Evolutionary conservation across 2,329 filamentous ascomycete genomes (phyloP), one percentile per base, ranked within the genome.

Genomic region (Plenodomus tracheiphilus): DNA sequence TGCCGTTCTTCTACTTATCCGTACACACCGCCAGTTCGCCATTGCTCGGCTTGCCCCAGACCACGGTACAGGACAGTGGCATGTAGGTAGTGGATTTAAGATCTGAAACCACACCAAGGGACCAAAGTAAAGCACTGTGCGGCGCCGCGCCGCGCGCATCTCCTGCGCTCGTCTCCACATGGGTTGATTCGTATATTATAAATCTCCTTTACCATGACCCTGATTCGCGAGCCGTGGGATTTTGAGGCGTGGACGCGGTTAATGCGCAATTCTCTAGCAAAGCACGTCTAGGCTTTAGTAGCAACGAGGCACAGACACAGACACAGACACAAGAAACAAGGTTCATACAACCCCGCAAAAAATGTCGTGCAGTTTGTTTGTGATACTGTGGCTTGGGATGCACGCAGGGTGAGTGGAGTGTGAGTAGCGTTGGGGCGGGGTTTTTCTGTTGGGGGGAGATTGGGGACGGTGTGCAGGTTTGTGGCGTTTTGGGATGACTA

Each of bases 291-390:
- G n/a, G n/a, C n/a, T n/a, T n/a, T n/a, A n/a, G n/a, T n/a, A n/a
- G n/a, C n/a, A n/a, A n/a, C n/a, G n/a, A n/a, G n/a, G n/a, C n/a
- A n/a, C n/a, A n/a, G n/a, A n/a, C n/a, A n/a, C n/a, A n/a, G n/a
- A n/a, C n/a, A n/a, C n/a, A n/a, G n/a, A n/a, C n/a, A n/a, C n/a
- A n/a, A 58, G 38, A 39, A 41, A 46, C 43, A 45, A 54, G 51
- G 54, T 47, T 21, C 44, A n/a, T n/a, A n/a, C n/a, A n/a, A 49
- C 47, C 51, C 51, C 51, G 37, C 50, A 37, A 18, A n/a, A n/a
- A n/a, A 56, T 61, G 49, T 46, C 46, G 47, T 49, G 53, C 54
- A 59, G 51, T n/a, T n/a, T n/a, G 4, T 15, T 54, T 5, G 55
- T 58, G 57, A 51, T 49, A 56, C 51, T 21, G 43, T 45, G 9